Percentiles rank a stretch among this genome's conserved stretches.
Conservation (phyloP, 495 filamentous ascomycete species). For the Gamarada debralockiae region DNA sequence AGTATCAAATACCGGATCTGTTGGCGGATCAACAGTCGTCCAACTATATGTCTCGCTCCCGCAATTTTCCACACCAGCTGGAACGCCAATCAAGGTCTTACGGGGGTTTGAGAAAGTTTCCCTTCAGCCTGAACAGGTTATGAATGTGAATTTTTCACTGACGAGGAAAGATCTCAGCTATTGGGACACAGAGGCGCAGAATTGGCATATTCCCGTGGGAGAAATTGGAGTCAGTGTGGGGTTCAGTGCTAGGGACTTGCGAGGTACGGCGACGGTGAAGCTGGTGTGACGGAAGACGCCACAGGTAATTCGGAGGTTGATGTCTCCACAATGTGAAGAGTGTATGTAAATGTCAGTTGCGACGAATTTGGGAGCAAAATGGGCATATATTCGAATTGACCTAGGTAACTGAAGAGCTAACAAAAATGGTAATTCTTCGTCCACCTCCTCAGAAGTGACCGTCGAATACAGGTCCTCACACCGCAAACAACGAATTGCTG, state of each 20-base stretch:
- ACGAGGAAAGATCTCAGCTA: conserved; percentile 70
- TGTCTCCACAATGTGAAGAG: too few species aligned
- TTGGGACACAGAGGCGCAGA: conserved; percentile 71
- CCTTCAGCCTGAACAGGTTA: conserved; percentile 51
- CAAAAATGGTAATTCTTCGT: too few species aligned
- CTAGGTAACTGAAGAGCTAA: too few species aligned
- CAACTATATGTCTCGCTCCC: conserved; percentile 66
- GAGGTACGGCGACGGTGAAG: conserved; percentile 44
- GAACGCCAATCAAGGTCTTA: conserved; percentile 60
- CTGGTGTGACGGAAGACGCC: too few species aligned
- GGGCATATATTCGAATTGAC: too few species aligned
- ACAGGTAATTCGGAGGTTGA: too few species aligned
- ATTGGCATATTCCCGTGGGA: conserved; percentile 65
- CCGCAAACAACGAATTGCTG: too few species aligned
- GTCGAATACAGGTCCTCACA: too few species aligned
- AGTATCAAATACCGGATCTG: conserved; percentile 64
- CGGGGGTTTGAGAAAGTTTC: conserved; percentile 74
- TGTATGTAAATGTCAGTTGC: too few species aligned
- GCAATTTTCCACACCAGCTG: conserved; percentile 53
- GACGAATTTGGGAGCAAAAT: too few species aligned
- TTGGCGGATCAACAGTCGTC: conserved; percentile 65
- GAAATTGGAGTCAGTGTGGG: conserved; percentile 36
- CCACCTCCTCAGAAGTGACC: too few species aligned
- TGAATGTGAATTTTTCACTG: conserved; percentile 57
- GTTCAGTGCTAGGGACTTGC: conserved; percentile 42